Evolutionary conservation across 2,329 filamentous ascomycete genomes (phyloP).

Genomic region (Hypocrella siamensis): DNA sequence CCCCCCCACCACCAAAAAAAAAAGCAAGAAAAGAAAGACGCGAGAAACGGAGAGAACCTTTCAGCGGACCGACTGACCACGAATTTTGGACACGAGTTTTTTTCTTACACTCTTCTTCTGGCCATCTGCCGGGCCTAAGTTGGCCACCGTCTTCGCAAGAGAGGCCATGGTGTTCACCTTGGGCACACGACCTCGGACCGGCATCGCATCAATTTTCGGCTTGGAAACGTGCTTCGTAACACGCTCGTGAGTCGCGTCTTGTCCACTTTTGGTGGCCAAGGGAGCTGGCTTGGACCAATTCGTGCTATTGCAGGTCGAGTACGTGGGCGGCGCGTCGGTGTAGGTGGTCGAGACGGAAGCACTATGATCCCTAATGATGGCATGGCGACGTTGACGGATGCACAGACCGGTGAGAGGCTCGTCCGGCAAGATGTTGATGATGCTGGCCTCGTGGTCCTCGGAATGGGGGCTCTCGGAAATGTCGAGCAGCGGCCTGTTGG

Average conservation of each 20-base stretch:
- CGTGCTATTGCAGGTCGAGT: not conserved
- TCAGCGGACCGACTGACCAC: not conserved
- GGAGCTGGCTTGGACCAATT: not conserved
- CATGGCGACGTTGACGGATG: too few relatives aligned
- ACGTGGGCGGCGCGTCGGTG: not conserved
- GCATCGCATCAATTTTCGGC: not conserved
- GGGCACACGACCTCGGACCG: not conserved
- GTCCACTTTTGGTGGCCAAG: not conserved
- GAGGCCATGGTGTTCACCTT: not conserved
- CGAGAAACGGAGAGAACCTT: too few relatives aligned
- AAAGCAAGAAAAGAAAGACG: too few relatives aligned
- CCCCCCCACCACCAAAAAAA: too few relatives aligned
- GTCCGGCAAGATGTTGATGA: not conserved
- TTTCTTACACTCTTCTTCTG: not conserved
- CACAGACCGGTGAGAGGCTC: not conserved
- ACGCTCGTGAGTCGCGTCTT: not conserved
- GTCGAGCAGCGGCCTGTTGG: not conserved
- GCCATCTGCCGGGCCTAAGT: not conserved
- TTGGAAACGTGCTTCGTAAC: too few relatives aligned
- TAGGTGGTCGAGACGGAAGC: not conserved
- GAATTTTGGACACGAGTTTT: not conserved
- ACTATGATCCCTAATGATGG: too few relatives aligned
- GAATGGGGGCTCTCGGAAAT: not conserved
- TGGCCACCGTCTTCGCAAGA: not conserved
- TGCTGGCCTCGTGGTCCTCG: not conserved